Conservation (phyloP, 148 eudicot species). For the Tetragonia tetragonoides region DNA sequence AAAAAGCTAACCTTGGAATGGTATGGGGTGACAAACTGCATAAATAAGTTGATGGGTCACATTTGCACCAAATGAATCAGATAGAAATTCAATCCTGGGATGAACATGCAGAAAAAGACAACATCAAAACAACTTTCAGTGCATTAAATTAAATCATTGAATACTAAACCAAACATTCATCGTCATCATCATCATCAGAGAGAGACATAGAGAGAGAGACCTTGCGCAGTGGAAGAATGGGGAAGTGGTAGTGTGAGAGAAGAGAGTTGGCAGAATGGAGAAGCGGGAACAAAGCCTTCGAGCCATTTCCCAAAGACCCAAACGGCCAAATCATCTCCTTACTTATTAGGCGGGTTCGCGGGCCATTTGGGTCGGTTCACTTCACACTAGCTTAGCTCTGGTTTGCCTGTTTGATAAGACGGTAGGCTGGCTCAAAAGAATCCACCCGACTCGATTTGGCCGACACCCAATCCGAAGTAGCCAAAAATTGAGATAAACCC, state of each 20-base stretch:
- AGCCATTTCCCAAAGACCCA: conserved; percentile 27
- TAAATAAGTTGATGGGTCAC: not conserved
- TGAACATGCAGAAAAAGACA: not conserved
- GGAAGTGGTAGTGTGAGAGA: not conserved
- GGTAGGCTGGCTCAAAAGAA: too few relatives aligned
- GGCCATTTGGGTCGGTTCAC: not conserved
- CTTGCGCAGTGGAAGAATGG: not conserved
- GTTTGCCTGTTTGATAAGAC: too few relatives aligned
- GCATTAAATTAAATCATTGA: not conserved
- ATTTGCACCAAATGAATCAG: conserved; percentile 14
- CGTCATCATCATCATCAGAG: not conserved
- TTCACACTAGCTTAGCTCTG: too few relatives aligned
- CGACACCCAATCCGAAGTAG: too few relatives aligned
- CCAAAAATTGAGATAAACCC: too few relatives aligned
- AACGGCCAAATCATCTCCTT: not conserved
- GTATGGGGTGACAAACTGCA: conserved; percentile 5
- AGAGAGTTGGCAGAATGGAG: conserved; percentile 29
- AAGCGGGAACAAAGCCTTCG: conserved; percentile 39
- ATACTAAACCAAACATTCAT: not conserved
- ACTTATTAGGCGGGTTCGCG: not conserved
- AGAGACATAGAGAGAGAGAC: not conserved
- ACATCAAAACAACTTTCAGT: not conserved
- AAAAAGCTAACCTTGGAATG: conserved; percentile 32
- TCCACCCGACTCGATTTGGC: too few relatives aligned
- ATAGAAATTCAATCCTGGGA: conserved; percentile 9